Evolutionary conservation across 2,329 filamentous ascomycete species (phyloP).

Genomic region (Teratosphaeria nubilosa): DNA sequence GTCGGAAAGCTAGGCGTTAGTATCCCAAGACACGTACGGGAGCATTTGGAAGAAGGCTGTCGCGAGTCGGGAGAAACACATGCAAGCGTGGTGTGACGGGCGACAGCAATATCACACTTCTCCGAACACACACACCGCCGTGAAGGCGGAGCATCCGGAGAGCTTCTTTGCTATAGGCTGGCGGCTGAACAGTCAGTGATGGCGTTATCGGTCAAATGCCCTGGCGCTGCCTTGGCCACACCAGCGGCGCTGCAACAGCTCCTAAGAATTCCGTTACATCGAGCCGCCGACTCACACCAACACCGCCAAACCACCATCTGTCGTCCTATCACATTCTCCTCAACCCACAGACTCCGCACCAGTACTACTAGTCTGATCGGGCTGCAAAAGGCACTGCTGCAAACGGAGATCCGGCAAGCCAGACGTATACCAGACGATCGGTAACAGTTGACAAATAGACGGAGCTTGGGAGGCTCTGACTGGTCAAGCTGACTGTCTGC

Average conservation of each 20-base stretch:
- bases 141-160: neutral
- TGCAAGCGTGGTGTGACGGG: neutral
- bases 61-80: neutral
- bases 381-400: neutral
- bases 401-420: neutral
- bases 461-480: neutral
- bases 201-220: neutral
- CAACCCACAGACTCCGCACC: neutral
- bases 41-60: neutral
- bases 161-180: neutral
- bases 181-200: neutral
- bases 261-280: neutral
- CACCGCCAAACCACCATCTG: neutral
- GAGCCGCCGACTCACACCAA: neutral
- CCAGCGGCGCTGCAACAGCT: neutral
- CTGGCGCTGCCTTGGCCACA: neutral
- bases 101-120: neutral
- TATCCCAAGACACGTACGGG: neutral
- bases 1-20: neutral
- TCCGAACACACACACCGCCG: neutral
- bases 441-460: neutral
- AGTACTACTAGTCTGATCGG: neutral
- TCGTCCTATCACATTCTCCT: neutral
- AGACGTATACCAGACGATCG: neutral
- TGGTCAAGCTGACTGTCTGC: neutral